A percentile compares a stretch with the other conserved stretches of the same genome.
These are phyloP conservation scores for Amanita muscaria DNA, from an alignment of 768 basidiomycete genomes.

Conservation along the genomic window DNA sequence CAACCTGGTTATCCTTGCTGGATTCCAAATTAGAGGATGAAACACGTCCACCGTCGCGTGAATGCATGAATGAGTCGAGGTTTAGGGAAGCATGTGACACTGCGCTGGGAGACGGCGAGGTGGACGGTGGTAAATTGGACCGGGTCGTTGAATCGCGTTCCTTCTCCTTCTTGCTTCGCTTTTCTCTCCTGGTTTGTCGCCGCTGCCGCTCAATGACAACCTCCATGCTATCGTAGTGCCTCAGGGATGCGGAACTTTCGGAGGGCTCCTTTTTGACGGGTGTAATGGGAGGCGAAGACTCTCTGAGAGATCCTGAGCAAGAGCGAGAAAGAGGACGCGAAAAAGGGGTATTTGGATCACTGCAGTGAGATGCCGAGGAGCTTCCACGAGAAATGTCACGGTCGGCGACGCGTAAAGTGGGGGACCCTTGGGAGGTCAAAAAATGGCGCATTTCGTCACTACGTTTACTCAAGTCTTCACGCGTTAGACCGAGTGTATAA, in stretches of 20 bases:
- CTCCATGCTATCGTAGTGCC: constrained; percentile 70
- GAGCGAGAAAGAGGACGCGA: constrained; percentile 37
- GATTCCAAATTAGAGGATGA: constrained; percentile 22
- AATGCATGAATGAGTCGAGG: constrained; percentile 40
- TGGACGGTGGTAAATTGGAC: constrained; percentile 24
- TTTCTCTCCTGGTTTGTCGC: constrained; percentile 45
- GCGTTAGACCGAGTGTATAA: constrained; percentile 63
- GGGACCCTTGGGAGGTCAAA: constrained; percentile 45
- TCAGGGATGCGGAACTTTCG: constrained; percentile 39
- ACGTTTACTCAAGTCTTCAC: constrained; percentile 62
- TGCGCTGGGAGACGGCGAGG: constrained; percentile 46
- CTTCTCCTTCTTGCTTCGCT: constrained; percentile 37
- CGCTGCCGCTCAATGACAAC: constrained; percentile 68
- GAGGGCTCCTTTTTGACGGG: constrained; percentile 57
- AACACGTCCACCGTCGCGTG: constrained; percentile 46
- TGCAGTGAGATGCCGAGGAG: constrained; percentile 26
- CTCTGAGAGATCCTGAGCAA: constrained; percentile 41
- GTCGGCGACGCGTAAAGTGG: constrained; percentile 37
- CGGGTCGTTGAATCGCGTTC: constrained; percentile 36
- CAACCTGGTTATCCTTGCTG: constrained; percentile 29
- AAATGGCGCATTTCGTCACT: constrained; percentile 78
- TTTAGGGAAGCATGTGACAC: constrained; percentile 37
- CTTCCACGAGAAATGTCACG: constrained; percentile 23
- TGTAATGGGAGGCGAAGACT: constrained; percentile 48
- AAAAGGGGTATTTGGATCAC: constrained; percentile 26